These are phyloP conservation scores for Theileria annulata DNA, from an alignment of 169 alveolate species.

Conservation along the genomic window DNA sequence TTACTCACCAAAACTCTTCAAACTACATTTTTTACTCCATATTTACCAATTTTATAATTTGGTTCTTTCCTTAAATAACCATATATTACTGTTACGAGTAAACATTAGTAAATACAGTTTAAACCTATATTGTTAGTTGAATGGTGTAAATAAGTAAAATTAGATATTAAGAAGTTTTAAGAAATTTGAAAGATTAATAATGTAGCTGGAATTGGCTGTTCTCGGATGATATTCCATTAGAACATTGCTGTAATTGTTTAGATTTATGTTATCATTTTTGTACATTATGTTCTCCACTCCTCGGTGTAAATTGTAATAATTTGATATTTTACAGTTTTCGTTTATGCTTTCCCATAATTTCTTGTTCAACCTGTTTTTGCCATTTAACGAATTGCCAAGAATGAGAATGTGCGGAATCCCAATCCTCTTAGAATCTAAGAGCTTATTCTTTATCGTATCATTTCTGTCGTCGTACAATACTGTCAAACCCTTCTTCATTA, in stretches of 20 bases:
- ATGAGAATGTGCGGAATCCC: slow-evolving; percentile 60
- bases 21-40: background rate
- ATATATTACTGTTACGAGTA: background rate
- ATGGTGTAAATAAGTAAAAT: background rate
- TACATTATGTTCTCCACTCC: slow-evolving; percentile 11
- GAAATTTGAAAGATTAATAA: slow-evolving; percentile 18
- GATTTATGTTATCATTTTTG: background rate
- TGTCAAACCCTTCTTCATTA: slow-evolving; percentile 32
- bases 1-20: background rate
- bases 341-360: slow-evolving; percentile 7
- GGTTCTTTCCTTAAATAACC: background rate
- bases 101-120: background rate
- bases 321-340: slow-evolving; percentile 22
- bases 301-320: slow-evolving; percentile 44
- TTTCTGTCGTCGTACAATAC: slow-evolving; percentile 49
- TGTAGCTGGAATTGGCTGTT: slow-evolving; percentile 6
- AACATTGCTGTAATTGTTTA: background rate
- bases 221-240: slow-evolving; percentile 29
- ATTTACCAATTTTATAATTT: background rate
- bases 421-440: slow-evolving; percentile 27
- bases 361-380: background rate
- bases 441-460: slow-evolving; percentile 33
- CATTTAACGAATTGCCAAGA: background rate
- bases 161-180: slow-evolving; percentile 30
- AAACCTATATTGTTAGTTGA: background rate